Evolutionary conservation across 2,329 filamentous ascomycete genomes (phyloP).

Genomic region (Botryotinia globosa): DNA sequence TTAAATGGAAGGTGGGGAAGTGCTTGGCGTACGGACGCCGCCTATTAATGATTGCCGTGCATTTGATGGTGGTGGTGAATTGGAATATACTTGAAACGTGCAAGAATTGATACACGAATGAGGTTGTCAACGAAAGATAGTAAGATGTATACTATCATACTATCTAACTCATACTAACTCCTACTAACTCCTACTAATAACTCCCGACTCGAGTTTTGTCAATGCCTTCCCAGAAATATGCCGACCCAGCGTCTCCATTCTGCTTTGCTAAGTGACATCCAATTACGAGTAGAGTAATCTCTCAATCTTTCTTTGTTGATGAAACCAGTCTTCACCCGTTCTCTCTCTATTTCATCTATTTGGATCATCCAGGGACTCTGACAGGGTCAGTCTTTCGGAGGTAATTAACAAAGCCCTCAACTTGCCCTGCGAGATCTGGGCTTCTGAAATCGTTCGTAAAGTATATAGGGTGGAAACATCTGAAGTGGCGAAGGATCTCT

Average conservation of each 20-base stretch:
- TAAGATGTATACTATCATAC: not conserved
- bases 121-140: not conserved
- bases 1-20: slow-evolving; percentile 4
- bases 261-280: not conserved
- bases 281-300: too few relatives aligned
- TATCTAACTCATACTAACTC: not conserved
- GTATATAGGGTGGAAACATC: not conserved
- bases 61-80: not conserved
- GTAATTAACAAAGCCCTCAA: not conserved
- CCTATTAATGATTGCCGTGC: not conserved
- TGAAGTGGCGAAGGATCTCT: not conserved
- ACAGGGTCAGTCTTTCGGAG: not conserved
- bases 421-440: not conserved
- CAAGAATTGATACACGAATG: not conserved
- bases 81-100: not conserved
- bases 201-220: not conserved
- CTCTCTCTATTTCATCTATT: not conserved
- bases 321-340: not conserved
- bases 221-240: not conserved
- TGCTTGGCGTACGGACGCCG: slow-evolving; percentile 4
- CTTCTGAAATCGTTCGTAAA: not conserved
- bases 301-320: not conserved
- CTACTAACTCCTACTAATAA: too few relatives aligned
- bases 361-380: not conserved
- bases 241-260: not conserved